These are phyloP conservation scores for Rhinocladiella similis DNA, from an alignment of 2,329 filamentous ascomycete species.

Conservation along the genomic window DNA sequence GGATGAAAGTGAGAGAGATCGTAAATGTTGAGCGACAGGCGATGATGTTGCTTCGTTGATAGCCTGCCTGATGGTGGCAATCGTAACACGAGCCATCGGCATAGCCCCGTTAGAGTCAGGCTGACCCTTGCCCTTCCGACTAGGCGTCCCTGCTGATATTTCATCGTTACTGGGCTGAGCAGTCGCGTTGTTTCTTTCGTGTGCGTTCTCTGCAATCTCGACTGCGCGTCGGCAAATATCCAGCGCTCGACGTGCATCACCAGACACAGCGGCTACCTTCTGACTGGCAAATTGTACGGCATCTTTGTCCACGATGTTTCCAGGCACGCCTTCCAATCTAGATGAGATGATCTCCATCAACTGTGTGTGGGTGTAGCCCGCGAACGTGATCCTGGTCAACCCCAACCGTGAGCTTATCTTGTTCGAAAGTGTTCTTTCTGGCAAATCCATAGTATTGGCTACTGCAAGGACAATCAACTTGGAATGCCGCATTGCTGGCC, in stretches of 20 bases:
- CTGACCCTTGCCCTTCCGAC: slow-evolving; percentile 33
- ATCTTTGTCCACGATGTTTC: slow-evolving; percentile 86
- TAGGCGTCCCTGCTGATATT: slow-evolving; percentile 39
- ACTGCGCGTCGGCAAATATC: slow-evolving; percentile 96
- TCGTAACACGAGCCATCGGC: slow-evolving; percentile 69
- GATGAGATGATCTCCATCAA: slow-evolving; percentile 96
- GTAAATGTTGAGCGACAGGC: slow-evolving; percentile 85
- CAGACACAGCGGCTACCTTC: slow-evolving; percentile 94
- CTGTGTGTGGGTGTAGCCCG: slow-evolving; percentile 95
- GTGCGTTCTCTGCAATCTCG: slow-evolving; percentile 83
- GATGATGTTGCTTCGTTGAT: slow-evolving; percentile 94
- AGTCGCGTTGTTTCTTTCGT: slow-evolving; percentile 44
- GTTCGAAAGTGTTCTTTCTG: slow-evolving; percentile 93
- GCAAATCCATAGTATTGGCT: slow-evolving; percentile 98
- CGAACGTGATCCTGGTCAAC: slow-evolving; percentile 92
- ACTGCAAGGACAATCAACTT: slow-evolving; percentile 94
- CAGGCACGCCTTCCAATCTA: slow-evolving; percentile 83
- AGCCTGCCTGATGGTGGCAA: slow-evolving; percentile 87
- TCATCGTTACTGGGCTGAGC: slow-evolving; percentile 35
- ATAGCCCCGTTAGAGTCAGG: slow-evolving; percentile 19
- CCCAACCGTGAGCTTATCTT: slow-evolving; percentile 94
- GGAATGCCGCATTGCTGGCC: slow-evolving; percentile 88
- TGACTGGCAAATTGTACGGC: slow-evolving; percentile 94
- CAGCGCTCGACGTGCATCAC: slow-evolving; percentile 85
- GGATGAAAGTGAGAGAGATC: slow-evolving; percentile 74